Evolutionary conservation across 441 rosid species (phyloP).

Genomic region (Viola pubescens): DNA sequence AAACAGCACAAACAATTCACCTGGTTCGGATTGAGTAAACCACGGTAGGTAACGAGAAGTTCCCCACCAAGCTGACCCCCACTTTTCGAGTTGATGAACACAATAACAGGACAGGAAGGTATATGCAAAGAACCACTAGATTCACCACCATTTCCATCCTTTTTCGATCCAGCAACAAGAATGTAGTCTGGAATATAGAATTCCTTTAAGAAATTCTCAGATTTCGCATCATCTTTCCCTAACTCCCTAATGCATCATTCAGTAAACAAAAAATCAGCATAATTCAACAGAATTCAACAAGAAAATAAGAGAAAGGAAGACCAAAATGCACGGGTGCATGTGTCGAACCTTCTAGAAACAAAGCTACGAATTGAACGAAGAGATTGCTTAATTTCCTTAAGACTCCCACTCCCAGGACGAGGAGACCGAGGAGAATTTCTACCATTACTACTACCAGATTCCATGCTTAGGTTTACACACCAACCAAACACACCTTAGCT

Average conservation of each 20-base stretch:
- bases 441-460: no score
- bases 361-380: slow-evolving; percentile 17
- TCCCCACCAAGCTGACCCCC: slow-evolving; percentile 81
- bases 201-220: slow-evolving; percentile 21
- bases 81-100: slow-evolving; percentile 72
- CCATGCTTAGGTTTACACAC: slow-evolving; percentile 3
- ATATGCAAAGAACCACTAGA: neutral
- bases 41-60: slow-evolving; percentile 57
- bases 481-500: slow-evolving; percentile 11
- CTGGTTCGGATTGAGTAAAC: slow-evolving; percentile 52
- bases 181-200: slow-evolving; percentile 54
- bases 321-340: neutral
- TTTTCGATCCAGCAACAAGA: slow-evolving; percentile 25
- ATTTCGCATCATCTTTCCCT: slow-evolving; percentile 11
- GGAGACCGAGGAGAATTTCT: neutral
- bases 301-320: no score
- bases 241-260: slow-evolving; percentile 23
- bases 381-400: slow-evolving; percentile 15
- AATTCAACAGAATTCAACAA: neutral
- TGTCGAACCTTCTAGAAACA: slow-evolving; percentile 28
- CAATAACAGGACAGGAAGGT: slow-evolving; percentile 59
- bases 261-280: neutral
- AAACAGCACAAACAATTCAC: slow-evolving; percentile 17
- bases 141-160: neutral
- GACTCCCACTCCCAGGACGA: slow-evolving; percentile 7